These are phyloP conservation scores for Sungouiella thailandica DNA, from an alignment of 805 yeast genomes.

Conservation along the genomic window DNA sequence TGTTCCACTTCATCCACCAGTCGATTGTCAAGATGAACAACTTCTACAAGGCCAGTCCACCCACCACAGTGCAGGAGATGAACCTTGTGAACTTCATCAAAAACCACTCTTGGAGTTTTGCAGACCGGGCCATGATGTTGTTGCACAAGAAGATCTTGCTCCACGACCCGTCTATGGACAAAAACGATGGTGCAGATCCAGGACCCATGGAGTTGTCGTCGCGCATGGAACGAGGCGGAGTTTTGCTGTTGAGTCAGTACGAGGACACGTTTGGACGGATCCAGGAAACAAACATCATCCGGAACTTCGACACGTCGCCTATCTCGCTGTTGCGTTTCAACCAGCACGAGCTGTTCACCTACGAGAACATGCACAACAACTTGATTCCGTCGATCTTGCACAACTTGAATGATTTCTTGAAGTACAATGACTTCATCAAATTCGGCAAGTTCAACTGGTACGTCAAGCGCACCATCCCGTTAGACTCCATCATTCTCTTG, in stretches of 20 bases:
- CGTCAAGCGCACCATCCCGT: constrained; percentile 54
- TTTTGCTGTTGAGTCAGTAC: constrained; percentile 28
- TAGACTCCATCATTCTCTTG: constrained; percentile 51
- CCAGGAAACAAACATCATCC: constrained; percentile 35
- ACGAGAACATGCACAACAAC: constrained; percentile 48
- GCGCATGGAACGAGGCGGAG: constrained; percentile 17
- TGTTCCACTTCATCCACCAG: constrained; percentile 46
- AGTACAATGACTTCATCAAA: constrained; percentile 46
- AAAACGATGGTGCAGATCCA: not conserved
- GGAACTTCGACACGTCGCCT: constrained; percentile 32
- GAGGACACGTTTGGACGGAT: constrained; percentile 38
- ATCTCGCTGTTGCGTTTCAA: constrained; percentile 33
- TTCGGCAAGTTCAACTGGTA: constrained; percentile 59
- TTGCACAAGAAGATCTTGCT: constrained; percentile 39
- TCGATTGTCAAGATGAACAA: constrained; percentile 38
- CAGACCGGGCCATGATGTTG: constrained; percentile 48
- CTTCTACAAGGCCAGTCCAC: constrained; percentile 31
- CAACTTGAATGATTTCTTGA: constrained; percentile 50
- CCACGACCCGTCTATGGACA: constrained; percentile 18
- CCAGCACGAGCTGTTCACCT: constrained; percentile 39
- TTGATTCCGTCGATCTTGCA: constrained; percentile 54
- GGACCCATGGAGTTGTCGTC: constrained; percentile 1
- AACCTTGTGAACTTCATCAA: constrained; percentile 45
- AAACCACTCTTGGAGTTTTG: constrained; percentile 46
- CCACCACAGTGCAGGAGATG: constrained; percentile 35